Conservation (phyloP, 768 basidiomycete genomes). For the Podaxis sp. region DNA sequence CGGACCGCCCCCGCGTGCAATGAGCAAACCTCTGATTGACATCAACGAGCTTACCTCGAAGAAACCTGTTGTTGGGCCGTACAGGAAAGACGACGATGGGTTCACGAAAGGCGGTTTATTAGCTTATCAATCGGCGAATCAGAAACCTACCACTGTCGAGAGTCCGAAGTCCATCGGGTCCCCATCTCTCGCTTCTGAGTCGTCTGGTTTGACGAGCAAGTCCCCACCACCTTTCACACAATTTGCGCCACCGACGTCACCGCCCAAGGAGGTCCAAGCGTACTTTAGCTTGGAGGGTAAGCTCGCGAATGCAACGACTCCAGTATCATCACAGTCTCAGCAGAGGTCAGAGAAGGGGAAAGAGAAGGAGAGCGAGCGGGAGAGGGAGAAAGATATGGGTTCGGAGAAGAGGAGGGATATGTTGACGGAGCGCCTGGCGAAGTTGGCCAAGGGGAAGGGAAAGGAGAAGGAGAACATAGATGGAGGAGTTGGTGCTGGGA, state of each 20-base stretch:
- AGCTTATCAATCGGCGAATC: neutral
- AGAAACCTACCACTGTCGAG: conserved; percentile 16
- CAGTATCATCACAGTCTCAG: neutral
- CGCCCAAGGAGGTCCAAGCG: conserved; percentile 23
- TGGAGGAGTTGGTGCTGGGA: conserved; percentile 27
- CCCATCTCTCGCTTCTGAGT: conserved; percentile 11
- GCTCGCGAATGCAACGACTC: neutral
- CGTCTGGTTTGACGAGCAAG: conserved; percentile 24
- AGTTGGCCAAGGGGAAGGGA: conserved; percentile 32
- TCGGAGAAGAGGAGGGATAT: conserved; percentile 34
- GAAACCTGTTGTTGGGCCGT: conserved; percentile 11
- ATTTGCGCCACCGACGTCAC: conserved; percentile 35
- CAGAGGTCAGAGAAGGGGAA: neutral
- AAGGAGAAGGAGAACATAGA: conserved; percentile 38
- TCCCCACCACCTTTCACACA: conserved; percentile 33
- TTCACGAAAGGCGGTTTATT: conserved; percentile 5
- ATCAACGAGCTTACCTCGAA: conserved; percentile 42
- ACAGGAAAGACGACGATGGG: conserved; percentile 1
- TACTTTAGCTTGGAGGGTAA: conserved; percentile 1
- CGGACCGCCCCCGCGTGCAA: conserved; percentile 12
- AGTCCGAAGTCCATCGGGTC: conserved; percentile 24
- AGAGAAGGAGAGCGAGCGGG: neutral
- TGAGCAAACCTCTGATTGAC: conserved; percentile 49
- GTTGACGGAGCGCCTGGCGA: conserved; percentile 42
- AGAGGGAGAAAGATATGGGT: conserved; percentile 18